phyloP scores from a whole-genome alignment of 306 rosid species.

The Castanea sativa region DNA sequence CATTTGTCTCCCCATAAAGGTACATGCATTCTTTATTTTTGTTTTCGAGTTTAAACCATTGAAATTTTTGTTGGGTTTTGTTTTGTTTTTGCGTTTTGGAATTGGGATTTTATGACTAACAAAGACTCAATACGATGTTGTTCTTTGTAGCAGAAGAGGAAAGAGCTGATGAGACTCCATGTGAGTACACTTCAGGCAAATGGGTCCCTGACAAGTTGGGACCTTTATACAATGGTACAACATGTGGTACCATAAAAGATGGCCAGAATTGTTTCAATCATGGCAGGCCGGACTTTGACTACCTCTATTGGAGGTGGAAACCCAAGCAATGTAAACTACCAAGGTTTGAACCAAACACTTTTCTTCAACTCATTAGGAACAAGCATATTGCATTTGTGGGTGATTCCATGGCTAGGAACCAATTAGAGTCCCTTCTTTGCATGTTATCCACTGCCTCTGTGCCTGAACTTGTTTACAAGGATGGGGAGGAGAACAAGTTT shows the following conservation, averaged over 20 bases:
- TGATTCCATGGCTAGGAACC: constrained; percentile 97
- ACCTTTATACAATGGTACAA: constrained; percentile 79
- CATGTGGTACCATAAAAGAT: constrained; percentile 72
- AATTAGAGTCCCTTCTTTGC: constrained; percentile 90
- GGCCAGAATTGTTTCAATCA: constrained; percentile 77
- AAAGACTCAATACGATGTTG: constrained; percentile 6
- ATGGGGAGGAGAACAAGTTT: constrained; percentile 62
- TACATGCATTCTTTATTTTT: not conserved
- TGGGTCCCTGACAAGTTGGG: constrained; percentile 66
- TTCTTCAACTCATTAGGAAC: constrained; percentile 52
- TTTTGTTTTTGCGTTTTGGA: constrained; percentile 15
- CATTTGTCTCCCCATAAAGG: constrained; percentile 29
- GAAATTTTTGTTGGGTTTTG: constrained; percentile 1
- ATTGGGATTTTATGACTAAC: not conserved
- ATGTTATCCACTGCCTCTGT: constrained; percentile 53
- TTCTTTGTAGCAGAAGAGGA: constrained; percentile 47
- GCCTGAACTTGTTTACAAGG: constrained; percentile 54
- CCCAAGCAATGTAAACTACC: constrained; percentile 64
- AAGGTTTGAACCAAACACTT: constrained; percentile 74
- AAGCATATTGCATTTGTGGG: constrained; percentile 86
- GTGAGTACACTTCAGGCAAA: constrained; percentile 69
- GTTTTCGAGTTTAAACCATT: constrained; percentile 13
- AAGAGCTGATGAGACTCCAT: constrained; percentile 29
- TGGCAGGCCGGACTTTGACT: constrained; percentile 67
- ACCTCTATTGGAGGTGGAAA: constrained; percentile 82